These are phyloP conservation scores for Thermoascus crustaceus DNA, from an alignment of 2,329 filamentous ascomycete species.

Conservation along the genomic window DNA sequence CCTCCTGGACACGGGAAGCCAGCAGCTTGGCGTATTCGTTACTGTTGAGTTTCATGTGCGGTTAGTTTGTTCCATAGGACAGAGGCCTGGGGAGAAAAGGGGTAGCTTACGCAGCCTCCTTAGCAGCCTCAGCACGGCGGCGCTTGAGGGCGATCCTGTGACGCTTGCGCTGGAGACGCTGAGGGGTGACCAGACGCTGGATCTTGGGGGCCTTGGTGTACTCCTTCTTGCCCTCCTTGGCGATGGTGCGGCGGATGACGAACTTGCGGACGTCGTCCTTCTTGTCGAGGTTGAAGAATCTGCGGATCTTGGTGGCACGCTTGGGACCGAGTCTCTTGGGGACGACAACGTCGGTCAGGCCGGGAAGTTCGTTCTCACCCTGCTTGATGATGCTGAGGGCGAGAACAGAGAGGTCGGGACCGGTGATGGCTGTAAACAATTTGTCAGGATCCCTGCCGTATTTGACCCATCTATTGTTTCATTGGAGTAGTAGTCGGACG, in stretches of 20 bases:
- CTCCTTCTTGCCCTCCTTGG: conserved; percentile 90
- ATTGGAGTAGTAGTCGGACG: conserved; percentile 8
- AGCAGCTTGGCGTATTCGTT: conserved; percentile 95
- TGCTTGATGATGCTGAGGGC: conserved; percentile 97
- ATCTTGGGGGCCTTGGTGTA: conserved; percentile 99
- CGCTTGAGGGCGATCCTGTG: conserved; percentile 97
- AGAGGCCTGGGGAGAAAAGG: conserved; percentile 1
- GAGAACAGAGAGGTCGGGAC: conserved; percentile 87
- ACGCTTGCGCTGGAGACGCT: conserved; percentile 99
- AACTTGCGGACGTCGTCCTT: conserved; percentile 99
- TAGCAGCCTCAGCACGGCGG: conserved; percentile 90
- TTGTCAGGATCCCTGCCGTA: conserved; percentile 9
- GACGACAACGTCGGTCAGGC: conserved; percentile 94
- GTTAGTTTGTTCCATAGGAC: conserved; percentile 16
- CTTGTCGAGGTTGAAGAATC: conserved; percentile 99
- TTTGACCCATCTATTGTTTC: background rate
- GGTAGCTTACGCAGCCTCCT: conserved; percentile 90
- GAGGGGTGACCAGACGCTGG: conserved; percentile 97
- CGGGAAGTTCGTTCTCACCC: conserved; percentile 88
- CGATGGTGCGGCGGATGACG: conserved; percentile 97
- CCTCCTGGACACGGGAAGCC: conserved; percentile 93
- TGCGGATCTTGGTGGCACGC: conserved; percentile 99
- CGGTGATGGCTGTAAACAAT: conserved; percentile 69
- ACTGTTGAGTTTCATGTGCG: conserved; percentile 43
- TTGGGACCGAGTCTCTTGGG: conserved; percentile 99